Conservation (phyloP, 73 alveolate species). For the Paramecium biaurelia region DNA sequence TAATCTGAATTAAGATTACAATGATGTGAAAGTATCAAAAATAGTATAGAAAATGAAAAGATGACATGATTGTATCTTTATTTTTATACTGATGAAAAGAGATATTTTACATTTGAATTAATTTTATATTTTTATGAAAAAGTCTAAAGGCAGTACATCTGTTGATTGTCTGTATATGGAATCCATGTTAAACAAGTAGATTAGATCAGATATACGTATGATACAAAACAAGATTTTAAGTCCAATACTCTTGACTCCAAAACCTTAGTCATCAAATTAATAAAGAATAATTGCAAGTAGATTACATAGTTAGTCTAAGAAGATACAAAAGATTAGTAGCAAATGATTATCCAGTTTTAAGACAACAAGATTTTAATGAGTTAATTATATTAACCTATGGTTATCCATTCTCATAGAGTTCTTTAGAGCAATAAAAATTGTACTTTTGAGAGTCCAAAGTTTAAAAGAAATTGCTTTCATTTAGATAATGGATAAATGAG, state of each 20-base stretch:
- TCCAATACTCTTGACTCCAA: neutral
- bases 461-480: neutral
- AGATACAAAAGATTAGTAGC: neutral
- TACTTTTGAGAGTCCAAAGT: neutral
- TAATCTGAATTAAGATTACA: conserved; percentile 9
- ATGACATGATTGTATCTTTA: neutral
- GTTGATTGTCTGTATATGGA: neutral
- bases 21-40: conserved; percentile 41
- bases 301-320: neutral
- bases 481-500: neutral
- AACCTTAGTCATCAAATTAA: neutral
- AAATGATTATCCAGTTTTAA: neutral
- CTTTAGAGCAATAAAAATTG: neutral
- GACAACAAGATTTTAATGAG: neutral
- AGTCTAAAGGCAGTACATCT: neutral
- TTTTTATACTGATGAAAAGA: neutral
- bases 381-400: neutral
- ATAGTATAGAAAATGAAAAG: conserved; percentile 24
- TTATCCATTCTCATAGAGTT: conserved; percentile 13
- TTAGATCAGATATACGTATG: neutral
- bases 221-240: neutral
- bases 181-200: neutral
- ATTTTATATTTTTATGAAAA: neutral
- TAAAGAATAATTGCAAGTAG: neutral
- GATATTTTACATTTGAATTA: neutral